These are phyloP conservation scores for Aspergillus saccharolyticus DNA, from an alignment of 495 filamentous ascomycete species.

Conservation along the genomic window DNA sequence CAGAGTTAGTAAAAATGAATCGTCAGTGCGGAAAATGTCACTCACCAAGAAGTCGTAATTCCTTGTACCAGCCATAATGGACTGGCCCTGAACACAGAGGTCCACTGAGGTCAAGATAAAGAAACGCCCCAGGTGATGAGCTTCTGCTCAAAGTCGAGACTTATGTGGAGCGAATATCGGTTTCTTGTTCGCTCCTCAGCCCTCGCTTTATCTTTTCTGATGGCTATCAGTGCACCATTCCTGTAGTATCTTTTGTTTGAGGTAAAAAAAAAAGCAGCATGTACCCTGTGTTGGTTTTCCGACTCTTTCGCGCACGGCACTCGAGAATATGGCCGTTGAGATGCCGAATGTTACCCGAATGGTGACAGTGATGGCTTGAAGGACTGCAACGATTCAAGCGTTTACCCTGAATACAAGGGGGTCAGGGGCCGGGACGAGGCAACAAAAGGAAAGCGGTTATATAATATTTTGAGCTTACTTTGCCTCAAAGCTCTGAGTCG, in stretches of 20 bases:
- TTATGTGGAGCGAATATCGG: background rate
- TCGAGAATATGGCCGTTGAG: background rate
- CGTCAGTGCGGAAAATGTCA: constrained; percentile 8
- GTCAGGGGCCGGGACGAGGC: background rate
- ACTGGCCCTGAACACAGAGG: constrained; percentile 1
- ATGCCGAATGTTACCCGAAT: background rate
- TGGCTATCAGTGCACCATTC: background rate
- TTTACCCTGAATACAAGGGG: background rate
- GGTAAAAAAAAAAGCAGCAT: too few relatives aligned
- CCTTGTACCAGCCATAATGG: constrained; percentile 83
- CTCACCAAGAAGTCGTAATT: constrained; percentile 98
- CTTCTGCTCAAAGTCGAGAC: background rate
- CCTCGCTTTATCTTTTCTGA: background rate
- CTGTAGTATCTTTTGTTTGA: background rate
- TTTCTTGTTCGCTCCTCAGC: background rate
- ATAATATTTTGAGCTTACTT: background rate
- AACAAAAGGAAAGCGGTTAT: background rate
- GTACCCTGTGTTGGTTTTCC: background rate
- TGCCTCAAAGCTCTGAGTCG: background rate
- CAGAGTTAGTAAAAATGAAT: constrained; percentile 4
- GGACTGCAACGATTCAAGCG: background rate
- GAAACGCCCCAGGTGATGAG: background rate
- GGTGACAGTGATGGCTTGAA: background rate
- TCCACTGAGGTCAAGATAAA: background rate
- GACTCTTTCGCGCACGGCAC: background rate